Percentiles rank a stretch among this genome's conserved stretches.
These are phyloP conservation scores for Aspergillus melleus DNA, from an alignment of 2,329 filamentous ascomycete genomes.

Conservation along the genomic window DNA sequence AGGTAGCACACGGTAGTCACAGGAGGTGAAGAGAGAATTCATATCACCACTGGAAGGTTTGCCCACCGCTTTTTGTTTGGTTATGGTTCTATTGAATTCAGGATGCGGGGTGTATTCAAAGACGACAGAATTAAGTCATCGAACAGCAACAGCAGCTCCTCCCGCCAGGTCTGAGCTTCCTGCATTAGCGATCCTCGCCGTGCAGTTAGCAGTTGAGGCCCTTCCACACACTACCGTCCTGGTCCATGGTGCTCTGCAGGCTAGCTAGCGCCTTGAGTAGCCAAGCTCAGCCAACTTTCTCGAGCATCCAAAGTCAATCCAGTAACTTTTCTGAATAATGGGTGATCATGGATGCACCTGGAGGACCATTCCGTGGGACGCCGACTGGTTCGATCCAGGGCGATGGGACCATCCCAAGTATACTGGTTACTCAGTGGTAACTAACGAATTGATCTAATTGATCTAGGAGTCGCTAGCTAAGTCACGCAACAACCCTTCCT, in stretches of 20 bases:
- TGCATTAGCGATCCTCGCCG: background rate
- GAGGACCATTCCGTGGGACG: conserved; percentile 8
- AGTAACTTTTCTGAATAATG: background rate
- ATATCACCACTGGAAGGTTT: background rate
- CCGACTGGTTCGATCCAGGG: conserved; percentile 9
- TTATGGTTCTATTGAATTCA: too few relatives aligned
- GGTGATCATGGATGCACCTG: background rate
- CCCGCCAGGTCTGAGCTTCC: background rate
- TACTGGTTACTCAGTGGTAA: background rate
- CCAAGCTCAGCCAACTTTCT: background rate
- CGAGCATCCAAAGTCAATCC: too few relatives aligned
- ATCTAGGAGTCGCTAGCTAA: background rate
- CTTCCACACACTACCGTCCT: too few relatives aligned
- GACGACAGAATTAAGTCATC: background rate
- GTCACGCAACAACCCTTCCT: conserved; percentile 4
- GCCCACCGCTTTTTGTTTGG: background rate
- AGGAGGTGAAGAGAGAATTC: too few relatives aligned
- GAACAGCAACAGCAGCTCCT: background rate
- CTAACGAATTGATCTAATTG: too few relatives aligned
- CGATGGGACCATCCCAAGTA: background rate
- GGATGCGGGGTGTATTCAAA: background rate
- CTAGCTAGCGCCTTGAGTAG: background rate
- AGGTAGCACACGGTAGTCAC: too few relatives aligned
- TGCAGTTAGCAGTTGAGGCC: background rate
- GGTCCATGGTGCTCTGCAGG: too few relatives aligned